Evolutionary conservation across 2,329 filamentous ascomycete species (phyloP), one percentile per base, ranked within the genome.

Genomic region (Beauveria australis): DNA sequence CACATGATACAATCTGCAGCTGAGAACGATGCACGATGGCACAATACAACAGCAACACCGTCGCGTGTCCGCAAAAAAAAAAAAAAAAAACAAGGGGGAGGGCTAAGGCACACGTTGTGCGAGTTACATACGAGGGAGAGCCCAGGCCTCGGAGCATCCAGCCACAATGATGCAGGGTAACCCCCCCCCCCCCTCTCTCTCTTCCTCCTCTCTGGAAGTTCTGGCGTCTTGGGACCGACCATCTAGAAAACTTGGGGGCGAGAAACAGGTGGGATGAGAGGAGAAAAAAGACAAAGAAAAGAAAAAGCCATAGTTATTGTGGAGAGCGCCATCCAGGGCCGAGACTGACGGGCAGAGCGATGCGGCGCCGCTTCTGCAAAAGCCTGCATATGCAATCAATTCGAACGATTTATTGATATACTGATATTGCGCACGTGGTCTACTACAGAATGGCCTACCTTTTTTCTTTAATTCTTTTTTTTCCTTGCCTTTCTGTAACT

Each of bases 351-450:
- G 46, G 24, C 28, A 51, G 30, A 19, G 46, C 55, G 46, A 58
- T 51, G 16, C 33, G 55, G 53, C 33, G 28, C 41, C 14, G 41
- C 18, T 19, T 26, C 53, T 16, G 28, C 28, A 10, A 22, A 24
- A 47, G 43, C 53, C 18, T 24, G 43, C 53, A 56, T 48, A 24
- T 37, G 33, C 24, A 48, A 56, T 56, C 12, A 41, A 33, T 22
- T 48, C 19, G 12, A 22, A 46, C 43, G 53, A 56, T 47, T 47
- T 55, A 55, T 56, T 56, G 53, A 33, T 56, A 28, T 30, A 24
- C 30, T 58, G 55, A 22, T 40, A 41, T 37, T 57, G 46, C 30
- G 46, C 55, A 58, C 55, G 55, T 58, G 55, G 55, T 58, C n/a
- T 12, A 16, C 26, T 49, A 12, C 16, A 51, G 33, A 33, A 46